Evolutionary conservation across 1,284 basidiomycete species (phyloP), one percentile per base, ranked within the genome.

Genomic region (Xerocomus nothofagi): DNA sequence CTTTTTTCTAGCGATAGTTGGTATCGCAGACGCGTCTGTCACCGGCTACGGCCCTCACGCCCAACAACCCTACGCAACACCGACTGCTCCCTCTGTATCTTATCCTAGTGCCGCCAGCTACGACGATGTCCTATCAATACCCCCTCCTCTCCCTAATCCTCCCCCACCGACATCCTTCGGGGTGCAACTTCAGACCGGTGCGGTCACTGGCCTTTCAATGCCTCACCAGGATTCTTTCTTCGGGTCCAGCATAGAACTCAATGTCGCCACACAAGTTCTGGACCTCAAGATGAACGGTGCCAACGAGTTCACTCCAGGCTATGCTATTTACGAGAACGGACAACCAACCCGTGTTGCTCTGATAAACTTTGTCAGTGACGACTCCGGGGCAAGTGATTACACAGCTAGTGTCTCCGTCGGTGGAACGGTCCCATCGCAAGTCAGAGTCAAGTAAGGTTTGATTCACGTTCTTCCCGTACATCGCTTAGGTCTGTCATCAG

Each of bases 251-350:
- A 71, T 82, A 51, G 80, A 82, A 57, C 65, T 82, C 55, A 79
- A 76, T 46, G 74, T 82, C 17, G 73, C 73, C 6, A 68, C 71
- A 31, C 67, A 71, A 53, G 73, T 90, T 34, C 61, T 86, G 39
- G 86, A 89, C 60, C 70, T 88, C 24, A 62, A 71, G 39, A 69
- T 73, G 29, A 80, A 86, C 57, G 58, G 57, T 40, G 72, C 69
- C 41, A 77, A 75, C 57, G 68, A 73, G 15, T 81, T 72, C 58
- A 86, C 82, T 9, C 87, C 88, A 0, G 82, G 77, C 4, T 92
- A 91, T 63, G 85, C 78, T 2, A 76, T 92, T 31, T 91, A 89
- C 65, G 81, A 86, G 64, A 71, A 78, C 50, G 79, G 77, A 8
- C 69, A 62, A 39, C 79, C 84, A 2, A 73, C 73, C 4, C 76